A percentile compares a stretch with the other conserved stretches of the same genome.
Conservation (phyloP, 306 rosid species). For the Prunus kanzakura region DNA sequence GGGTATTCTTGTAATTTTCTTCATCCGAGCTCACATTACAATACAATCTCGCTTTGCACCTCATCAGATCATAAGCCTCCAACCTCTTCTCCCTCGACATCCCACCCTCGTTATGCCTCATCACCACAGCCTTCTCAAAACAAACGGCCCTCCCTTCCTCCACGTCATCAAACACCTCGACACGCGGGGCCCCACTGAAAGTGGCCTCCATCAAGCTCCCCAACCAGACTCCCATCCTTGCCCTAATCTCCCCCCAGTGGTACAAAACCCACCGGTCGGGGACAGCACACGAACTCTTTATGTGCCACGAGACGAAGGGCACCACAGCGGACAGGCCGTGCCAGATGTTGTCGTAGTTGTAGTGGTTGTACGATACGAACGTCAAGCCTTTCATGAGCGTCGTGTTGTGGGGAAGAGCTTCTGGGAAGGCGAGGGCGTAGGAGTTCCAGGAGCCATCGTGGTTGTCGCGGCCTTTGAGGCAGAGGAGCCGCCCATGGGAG, state of each 20-base stretch:
- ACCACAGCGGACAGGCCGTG: slow-evolving; percentile 57
- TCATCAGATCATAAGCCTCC: slow-evolving; percentile 59
- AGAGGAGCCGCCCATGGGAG: slow-evolving; percentile 40
- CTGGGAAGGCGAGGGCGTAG: slow-evolving; percentile 61
- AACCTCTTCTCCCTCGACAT: slow-evolving; percentile 55
- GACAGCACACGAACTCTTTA: slow-evolving; percentile 22
- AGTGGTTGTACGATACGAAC: slow-evolving; percentile 69
- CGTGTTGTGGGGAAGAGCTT: slow-evolving; percentile 48
- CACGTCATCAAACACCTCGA: slow-evolving; percentile 39
- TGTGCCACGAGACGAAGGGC: slow-evolving; percentile 68
- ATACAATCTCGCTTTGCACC: slow-evolving; percentile 58
- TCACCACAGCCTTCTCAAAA: slow-evolving; percentile 62
- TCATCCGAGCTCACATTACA: slow-evolving; percentile 34
- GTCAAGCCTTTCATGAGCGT: slow-evolving; percentile 51
- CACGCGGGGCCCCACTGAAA: slow-evolving; percentile 27
- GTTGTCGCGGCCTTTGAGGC: slow-evolving; percentile 53
- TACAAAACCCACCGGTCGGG: slow-evolving; percentile 57
- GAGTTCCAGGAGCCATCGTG: slow-evolving; percentile 71
- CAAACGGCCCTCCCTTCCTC: slow-evolving; percentile 44
- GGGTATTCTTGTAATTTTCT: neutral
- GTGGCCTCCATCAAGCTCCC: slow-evolving; percentile 50
- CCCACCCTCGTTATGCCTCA: slow-evolving; percentile 75
- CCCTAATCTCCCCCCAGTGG: slow-evolving; percentile 68
- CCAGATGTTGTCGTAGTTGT: slow-evolving; percentile 57
- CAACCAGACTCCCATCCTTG: slow-evolving; percentile 46